Base-by-base conservation (phyloP, 2,329 filamentous ascomycete species). In the Chrysosphaeria jannelii region DNA sequence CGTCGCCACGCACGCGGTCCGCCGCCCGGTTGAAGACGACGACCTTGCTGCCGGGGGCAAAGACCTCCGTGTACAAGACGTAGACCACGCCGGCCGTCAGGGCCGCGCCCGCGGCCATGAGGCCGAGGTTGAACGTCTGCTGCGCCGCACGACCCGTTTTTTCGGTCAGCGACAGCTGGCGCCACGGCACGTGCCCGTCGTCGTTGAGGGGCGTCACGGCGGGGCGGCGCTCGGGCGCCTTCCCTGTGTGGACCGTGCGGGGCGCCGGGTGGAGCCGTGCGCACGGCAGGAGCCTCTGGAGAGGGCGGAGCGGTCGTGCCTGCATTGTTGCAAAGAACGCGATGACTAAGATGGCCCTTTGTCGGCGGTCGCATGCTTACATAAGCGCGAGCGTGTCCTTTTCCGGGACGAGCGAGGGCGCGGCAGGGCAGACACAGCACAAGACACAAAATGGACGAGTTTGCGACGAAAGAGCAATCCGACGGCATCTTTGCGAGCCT, bases 401-500 rank as follows among this genome's bases (percentile, higher is more conserved):
- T 22, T 38, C 34, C 21, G 33, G 28, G 29, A 9, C 14, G 18
- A 12, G 3, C 22, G 6, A 5, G 22, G 9, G 14, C 14, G 22
- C 22, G 10, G 15, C 13, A 15, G 14, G 14, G 10, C 22, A 12
- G 15, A 18, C 2, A 10, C 5, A 11, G 22, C 14, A 26, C 26
- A 13, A 20, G 24, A 17, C n/a, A n/a, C n/a, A 61, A 43, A 27
- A 67, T 67, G 61, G 57, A 51, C 44, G 55, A 55, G 46, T 52
- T 69, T 36, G 85, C 85, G 41, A 69, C 74, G 25, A 97, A 93
- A 57, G 64, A 76, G 43, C 66, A 93, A 54, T 91, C 81, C 48
- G 72, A 81, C 45, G 81, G 79, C 51, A 75, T 97, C 46, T 97
- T 97, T 50, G 74, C 89, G 53, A 91, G 91, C 53, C 53, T 93